A percentile compares a stretch with the other conserved stretches of the same genome.
phyloP scores from a whole-genome alignment of 2,329 filamentous ascomycete species.

The Catunica adiposa region DNA sequence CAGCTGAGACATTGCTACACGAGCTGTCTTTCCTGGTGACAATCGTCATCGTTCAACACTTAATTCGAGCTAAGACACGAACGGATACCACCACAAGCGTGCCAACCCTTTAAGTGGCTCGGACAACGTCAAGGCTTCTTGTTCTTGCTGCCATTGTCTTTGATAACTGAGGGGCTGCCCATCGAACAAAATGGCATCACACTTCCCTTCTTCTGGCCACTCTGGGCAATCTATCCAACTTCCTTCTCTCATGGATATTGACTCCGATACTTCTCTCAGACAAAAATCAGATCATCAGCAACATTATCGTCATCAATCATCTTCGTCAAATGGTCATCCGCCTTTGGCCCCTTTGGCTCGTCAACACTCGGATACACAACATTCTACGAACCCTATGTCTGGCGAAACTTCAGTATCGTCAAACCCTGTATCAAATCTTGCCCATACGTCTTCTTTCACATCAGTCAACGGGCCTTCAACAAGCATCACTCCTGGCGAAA shows the following conservation, averaged over 20 bases:
- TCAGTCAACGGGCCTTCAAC: neutral
- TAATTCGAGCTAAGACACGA: too few relatives aligned
- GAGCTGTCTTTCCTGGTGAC: neutral
- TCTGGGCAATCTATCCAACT: neutral
- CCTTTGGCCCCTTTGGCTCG: neutral
- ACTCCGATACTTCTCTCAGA: neutral
- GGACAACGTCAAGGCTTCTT: neutral
- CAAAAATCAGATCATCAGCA: too few relatives aligned
- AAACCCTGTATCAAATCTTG: neutral
- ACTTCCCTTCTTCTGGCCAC: neutral
- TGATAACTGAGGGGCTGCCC: neutral
- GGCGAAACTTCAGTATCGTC: neutral
- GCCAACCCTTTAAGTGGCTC: neutral
- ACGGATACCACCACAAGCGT: too few relatives aligned
- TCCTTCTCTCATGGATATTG: slow-evolving; percentile 2
- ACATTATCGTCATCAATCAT: neutral
- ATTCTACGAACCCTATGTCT: neutral
- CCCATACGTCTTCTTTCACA: neutral
- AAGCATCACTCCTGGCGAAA: neutral
- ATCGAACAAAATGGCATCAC: neutral
- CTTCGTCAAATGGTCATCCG: neutral
- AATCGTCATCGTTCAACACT: neutral
- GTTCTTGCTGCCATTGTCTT: neutral
- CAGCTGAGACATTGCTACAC: neutral
- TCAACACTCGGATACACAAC: neutral